Evolutionary conservation across 2,329 filamentous ascomycete genomes (phyloP).

Genomic region (Kalaharituber pfeilii): DNA sequence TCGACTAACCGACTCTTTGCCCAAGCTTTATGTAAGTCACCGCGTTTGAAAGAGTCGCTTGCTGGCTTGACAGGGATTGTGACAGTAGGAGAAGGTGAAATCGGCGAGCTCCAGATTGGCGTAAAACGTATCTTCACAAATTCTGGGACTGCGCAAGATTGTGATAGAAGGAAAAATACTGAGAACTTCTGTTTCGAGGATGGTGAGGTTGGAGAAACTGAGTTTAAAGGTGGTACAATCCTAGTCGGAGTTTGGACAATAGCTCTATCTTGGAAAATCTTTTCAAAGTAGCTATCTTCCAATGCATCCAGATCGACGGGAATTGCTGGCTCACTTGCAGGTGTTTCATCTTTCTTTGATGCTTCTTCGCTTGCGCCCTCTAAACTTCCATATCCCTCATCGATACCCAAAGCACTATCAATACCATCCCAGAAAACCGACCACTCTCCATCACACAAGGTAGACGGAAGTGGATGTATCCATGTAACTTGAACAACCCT

Average conservation of each 20-base stretch:
- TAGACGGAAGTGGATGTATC: not conserved
- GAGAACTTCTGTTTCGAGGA: slow-evolving; percentile 2
- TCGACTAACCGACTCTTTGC: slow-evolving; percentile 53
- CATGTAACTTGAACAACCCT: not conserved
- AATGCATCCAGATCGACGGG: not conserved
- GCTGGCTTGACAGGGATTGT: not conserved
- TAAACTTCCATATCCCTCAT: not conserved
- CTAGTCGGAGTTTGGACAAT: slow-evolving; percentile 17
- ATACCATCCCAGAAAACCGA: not conserved
- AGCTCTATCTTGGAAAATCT: slow-evolving; percentile 3
- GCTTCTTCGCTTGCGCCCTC: not conserved
- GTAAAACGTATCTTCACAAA: slow-evolving; percentile 11
- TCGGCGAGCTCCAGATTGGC: slow-evolving; percentile 13
- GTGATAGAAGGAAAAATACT: slow-evolving; percentile 15
- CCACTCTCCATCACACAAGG: not conserved
- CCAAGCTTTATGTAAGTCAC: slow-evolving; percentile 80
- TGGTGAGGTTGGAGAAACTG: not conserved
- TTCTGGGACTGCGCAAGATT: slow-evolving; percentile 7
- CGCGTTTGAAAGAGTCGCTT: slow-evolving; percentile 46
- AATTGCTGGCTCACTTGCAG: not conserved
- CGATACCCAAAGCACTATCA: not conserved
- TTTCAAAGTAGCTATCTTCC: not conserved
- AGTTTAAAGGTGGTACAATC: slow-evolving; percentile 7
- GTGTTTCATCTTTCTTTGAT: not conserved
- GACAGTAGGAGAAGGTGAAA: not conserved